A percentile compares a stretch with the other conserved stretches of the same genome.
These are phyloP conservation scores for Eutypa lata DNA, from an alignment of 2,329 filamentous ascomycete genomes.

Conservation along the genomic window DNA sequence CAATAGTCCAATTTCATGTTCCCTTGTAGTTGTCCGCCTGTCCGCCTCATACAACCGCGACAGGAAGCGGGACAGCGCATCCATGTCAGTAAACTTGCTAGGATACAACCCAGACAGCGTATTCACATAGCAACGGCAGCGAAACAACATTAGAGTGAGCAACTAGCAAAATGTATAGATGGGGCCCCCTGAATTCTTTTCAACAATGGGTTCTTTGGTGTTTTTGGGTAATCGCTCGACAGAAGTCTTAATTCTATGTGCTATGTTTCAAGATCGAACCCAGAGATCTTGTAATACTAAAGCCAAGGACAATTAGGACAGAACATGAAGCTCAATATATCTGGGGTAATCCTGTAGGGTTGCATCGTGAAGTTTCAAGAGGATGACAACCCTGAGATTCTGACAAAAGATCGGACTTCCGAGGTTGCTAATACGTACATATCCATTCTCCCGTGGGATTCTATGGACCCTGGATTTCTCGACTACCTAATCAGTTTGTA, in stretches of 20 bases:
- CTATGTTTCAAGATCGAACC: too few relatives aligned
- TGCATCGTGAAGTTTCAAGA: not conserved
- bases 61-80: not conserved
- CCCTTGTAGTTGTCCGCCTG: not conserved
- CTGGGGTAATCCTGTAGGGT: not conserved
- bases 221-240: too few relatives aligned
- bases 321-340: too few relatives aligned
- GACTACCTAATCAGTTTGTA: not conserved
- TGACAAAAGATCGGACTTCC: not conserved
- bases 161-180: not conserved
- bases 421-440: not conserved
- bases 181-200: not conserved
- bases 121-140: not conserved
- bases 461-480: not conserved
- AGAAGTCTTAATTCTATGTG: too few relatives aligned
- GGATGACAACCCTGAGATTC: not conserved
- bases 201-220: too few relatives aligned
- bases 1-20: not conserved
- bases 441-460: too few relatives aligned
- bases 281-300: too few relatives aligned
- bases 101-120: not conserved
- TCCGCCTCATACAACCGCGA: not conserved
- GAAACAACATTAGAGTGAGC: not conserved
- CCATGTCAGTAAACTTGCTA: not conserved
- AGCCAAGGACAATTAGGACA: too few relatives aligned